Conservation (phyloP, 768 basidiomycete species). For the Symmetrospora coprosmae region DNA sequence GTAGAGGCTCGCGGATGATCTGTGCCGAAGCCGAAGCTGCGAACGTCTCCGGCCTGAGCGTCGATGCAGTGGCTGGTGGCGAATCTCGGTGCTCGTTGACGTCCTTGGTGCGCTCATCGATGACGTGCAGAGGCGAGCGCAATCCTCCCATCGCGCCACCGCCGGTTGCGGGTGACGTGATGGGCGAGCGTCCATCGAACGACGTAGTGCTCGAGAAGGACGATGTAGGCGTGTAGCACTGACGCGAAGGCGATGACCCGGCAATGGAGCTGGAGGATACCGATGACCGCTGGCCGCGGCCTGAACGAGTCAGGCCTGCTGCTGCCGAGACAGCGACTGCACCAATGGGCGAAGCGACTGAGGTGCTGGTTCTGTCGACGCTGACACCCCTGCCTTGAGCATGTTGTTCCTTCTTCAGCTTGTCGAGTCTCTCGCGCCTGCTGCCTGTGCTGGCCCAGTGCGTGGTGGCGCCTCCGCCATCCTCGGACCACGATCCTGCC, state of each 20-base stretch:
- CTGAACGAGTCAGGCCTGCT: neutral
- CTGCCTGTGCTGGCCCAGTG: constrained; percentile 29
- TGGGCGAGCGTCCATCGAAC: neutral
- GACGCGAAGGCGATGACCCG: constrained; percentile 2
- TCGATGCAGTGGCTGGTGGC: neutral
- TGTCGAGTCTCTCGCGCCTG: constrained; percentile 26
- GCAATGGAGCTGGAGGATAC: neutral
- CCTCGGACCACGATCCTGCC: constrained; percentile 24
- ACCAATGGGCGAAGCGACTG: neutral
- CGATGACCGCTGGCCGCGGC: neutral
- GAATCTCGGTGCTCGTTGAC: neutral
- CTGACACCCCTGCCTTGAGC: neutral
- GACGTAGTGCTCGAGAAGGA: constrained; percentile 9
- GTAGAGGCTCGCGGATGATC: constrained; percentile 1
- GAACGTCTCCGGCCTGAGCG: neutral
- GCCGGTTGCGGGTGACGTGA: neutral
- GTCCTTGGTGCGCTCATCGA: neutral
- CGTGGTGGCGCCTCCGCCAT: neutral
- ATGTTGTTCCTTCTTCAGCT: neutral
- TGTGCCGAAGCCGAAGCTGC: neutral
- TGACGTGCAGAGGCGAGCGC: neutral
- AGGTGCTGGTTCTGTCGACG: too few species aligned
- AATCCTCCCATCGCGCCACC: neutral
- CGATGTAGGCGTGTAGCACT: constrained; percentile 1
- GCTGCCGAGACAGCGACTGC: neutral